phyloP scores from a whole-genome alignment of 1,284 basidiomycete species.

The Apiotrichum laibachii region DNA sequence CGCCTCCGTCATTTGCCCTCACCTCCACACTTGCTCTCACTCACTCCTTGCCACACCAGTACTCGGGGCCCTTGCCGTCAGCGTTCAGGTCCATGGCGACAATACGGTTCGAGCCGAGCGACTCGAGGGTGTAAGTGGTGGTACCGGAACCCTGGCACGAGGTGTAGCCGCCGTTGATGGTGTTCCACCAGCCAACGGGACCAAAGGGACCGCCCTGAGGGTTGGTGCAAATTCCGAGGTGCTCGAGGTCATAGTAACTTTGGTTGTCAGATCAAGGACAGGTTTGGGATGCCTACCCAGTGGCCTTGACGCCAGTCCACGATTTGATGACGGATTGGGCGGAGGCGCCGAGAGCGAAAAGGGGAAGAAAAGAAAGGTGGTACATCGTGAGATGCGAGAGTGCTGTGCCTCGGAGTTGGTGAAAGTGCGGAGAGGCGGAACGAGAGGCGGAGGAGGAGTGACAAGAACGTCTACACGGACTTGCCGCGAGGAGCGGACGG shows the following conservation, averaged over 20 bases:
- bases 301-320: neutral
- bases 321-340: neutral
- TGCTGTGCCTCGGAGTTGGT: neutral
- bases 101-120: slow-evolving; percentile 14
- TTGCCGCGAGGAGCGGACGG: no score
- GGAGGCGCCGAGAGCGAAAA: neutral
- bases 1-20: no score
- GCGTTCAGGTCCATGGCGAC: slow-evolving; percentile 24
- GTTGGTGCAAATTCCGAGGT: slow-evolving; percentile 8
- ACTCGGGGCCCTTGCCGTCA: slow-evolving; percentile 21
- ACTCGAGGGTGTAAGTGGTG: slow-evolving; percentile 11
- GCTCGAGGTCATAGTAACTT: slow-evolving; percentile 22
- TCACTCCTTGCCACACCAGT: slow-evolving; percentile 29
- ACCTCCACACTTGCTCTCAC: neutral
- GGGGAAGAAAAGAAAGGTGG: neutral
- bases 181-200: slow-evolving; percentile 12
- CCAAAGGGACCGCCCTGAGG: slow-evolving; percentile 20
- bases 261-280: neutral
- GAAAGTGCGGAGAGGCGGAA: neutral
- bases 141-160: slow-evolving; percentile 14
- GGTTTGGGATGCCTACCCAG: neutral
- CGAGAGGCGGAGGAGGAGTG: neutral
- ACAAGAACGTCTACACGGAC: neutral
- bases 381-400: neutral
- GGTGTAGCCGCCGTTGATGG: slow-evolving; percentile 18